Conservation (phyloP, 2,329 filamentous ascomycete genomes). For the Ophiostoma piceae region DNA sequence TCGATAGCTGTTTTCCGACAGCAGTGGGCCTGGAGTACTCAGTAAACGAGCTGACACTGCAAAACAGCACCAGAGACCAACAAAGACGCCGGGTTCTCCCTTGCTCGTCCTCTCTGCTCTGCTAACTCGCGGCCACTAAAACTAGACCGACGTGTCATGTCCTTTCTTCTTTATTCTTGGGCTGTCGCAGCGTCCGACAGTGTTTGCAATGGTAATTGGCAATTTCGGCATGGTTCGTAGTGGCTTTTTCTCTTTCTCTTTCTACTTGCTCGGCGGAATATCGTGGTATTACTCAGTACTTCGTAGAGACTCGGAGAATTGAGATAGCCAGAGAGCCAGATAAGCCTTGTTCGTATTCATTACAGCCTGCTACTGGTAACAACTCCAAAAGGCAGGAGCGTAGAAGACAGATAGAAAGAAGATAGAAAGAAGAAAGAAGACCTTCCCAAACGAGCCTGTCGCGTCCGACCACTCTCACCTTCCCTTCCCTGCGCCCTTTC, state of each 20-base stretch:
- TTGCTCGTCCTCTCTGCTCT: not conserved
- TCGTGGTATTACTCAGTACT: not conserved
- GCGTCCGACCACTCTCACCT: not conserved
- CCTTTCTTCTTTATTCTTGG: no score
- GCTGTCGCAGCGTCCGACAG: conserved; percentile 4
- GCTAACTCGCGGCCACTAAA: not conserved
- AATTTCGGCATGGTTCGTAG: no score
- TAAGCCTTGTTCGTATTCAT: not conserved
- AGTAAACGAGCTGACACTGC: no score
- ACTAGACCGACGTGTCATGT: conserved; percentile 5
- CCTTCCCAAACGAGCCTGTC: conserved; percentile 7
- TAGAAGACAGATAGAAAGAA: not conserved
- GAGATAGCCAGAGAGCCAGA: not conserved
- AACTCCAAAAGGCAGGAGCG: not conserved
- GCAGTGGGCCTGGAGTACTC: not conserved
- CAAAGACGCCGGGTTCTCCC: not conserved
- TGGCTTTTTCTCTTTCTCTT: not conserved
- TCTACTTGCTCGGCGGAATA: not conserved
- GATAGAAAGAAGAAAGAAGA: not conserved
- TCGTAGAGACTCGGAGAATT: not conserved
- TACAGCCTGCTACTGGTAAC: not conserved
- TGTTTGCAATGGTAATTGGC: not conserved
- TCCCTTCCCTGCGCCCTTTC: not conserved
- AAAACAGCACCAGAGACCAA: no score
- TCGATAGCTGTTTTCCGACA: not conserved